Base-by-base conservation (phyloP, 371 early-diverging fungal species). In the Mucor irregularis region DNA sequence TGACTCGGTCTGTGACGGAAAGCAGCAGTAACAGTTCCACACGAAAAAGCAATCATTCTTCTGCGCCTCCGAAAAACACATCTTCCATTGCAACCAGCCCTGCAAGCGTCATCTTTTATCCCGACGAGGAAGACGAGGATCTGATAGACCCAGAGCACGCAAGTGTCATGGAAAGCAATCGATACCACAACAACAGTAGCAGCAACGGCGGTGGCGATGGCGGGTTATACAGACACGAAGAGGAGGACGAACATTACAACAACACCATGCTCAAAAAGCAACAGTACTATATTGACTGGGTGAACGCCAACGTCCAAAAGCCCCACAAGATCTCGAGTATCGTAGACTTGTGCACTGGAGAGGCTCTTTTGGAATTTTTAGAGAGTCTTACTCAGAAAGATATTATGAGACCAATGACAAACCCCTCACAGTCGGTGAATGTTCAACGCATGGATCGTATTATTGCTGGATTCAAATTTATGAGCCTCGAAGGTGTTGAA, bases 391-490 rank as follows among this genome's bases (percentile, higher is more conserved):
- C 79, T 7, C 76, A 74, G 17, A 78, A 83, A 45, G 60, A 66
- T 4, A 75, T 84, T 21, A 24, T 44, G 14, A 48, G 19, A 56
- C 51, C 38, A 24, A 47, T 26, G 16, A 42, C 26, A 42, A 64
- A 17, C 13, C 47, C 24, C 53, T 58, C 49, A 2, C 53, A 53
- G 21, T 45, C 72, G 55, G 56, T 46, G 43, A 28, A 76, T 70
- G 73, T 67, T 19, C 50, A 50, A 34, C 37, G 43, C 3, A 61
- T 85, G 44, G 85, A 85, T 53, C 76, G 74, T 42, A 66, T 83
- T n/a, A 68, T 81, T 49, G 67, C 81, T 7, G 83, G 73, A n/a
- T 83, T 83, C 69, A 75, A 82, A 46, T 85, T 82, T 49, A 81
- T 85, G 82, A 79, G 73, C n/a, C 64, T 73, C 1, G 82, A 81